Conservation (phyloP, 306 rosid genomes). For the Vigna mungo region DNA sequence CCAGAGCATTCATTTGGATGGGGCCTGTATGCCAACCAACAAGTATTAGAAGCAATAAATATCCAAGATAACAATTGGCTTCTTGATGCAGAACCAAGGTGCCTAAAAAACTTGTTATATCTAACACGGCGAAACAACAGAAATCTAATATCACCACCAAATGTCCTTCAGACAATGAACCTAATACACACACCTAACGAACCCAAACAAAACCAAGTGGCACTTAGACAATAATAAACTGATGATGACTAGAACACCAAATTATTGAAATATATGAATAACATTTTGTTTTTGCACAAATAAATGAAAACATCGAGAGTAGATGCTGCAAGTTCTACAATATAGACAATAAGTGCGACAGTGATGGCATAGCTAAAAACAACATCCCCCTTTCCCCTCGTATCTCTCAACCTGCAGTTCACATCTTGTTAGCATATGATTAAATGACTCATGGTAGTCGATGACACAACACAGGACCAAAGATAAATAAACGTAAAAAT, state of each 20-base stretch:
- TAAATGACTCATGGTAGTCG: slow-evolving; percentile 2
- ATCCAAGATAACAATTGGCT: not conserved
- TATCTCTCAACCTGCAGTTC: not conserved
- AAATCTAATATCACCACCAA: not conserved
- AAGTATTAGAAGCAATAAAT: slow-evolving; percentile 34
- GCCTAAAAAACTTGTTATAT: not conserved
- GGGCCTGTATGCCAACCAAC: slow-evolving; percentile 66
- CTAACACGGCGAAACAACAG: not conserved
- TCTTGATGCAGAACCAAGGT: not conserved
- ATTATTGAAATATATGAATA: slow-evolving; percentile 20
- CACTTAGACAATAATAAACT: slow-evolving; percentile 4
- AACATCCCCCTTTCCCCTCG: not conserved
- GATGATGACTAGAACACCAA: slow-evolving; percentile 11
- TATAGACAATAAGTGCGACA: slow-evolving; percentile 11
- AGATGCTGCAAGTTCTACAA: slow-evolving; percentile 25
- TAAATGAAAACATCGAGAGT: slow-evolving; percentile 21
- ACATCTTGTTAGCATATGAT: slow-evolving; percentile 27
- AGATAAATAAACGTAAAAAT: slow-evolving; percentile 11
- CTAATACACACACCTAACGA: too few relatives aligned
- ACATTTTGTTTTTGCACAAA: not conserved
- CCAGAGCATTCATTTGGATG: slow-evolving; percentile 99
- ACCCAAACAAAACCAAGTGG: slow-evolving; percentile 18
- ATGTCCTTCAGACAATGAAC: slow-evolving; percentile 9
- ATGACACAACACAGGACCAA: slow-evolving; percentile 23
- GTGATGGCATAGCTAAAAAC: slow-evolving; percentile 14